Evolutionary conservation across 1,139 yeast species (phyloP).

Genomic region (Pichia sp.): DNA sequence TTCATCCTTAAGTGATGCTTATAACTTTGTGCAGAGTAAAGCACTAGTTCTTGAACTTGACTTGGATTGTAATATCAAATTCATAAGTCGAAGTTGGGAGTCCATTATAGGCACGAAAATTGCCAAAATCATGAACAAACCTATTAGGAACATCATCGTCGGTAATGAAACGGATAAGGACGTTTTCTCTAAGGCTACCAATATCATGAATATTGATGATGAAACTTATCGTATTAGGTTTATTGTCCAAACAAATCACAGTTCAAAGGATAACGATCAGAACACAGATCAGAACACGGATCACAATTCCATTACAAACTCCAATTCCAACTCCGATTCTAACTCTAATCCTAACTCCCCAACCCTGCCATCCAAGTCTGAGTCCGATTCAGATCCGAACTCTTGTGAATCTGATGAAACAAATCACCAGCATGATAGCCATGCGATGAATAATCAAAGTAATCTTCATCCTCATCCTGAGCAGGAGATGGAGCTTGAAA

Average conservation of each 20-base stretch:
- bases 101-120: slow-evolving; percentile 60
- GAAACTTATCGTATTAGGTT: slow-evolving; percentile 73
- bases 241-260: slow-evolving; percentile 45
- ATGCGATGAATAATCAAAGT: too few relatives aligned
- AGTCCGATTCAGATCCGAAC: neutral
- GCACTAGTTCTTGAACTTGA: slow-evolving; percentile 85
- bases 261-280: slow-evolving; percentile 29
- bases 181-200: slow-evolving; percentile 66
- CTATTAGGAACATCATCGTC: slow-evolving; percentile 57
- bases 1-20: neutral
- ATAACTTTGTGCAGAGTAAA: slow-evolving; percentile 41
- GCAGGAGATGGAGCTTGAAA: too few relatives aligned
- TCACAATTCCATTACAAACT: too few relatives aligned
- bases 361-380: neutral
- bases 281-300: too few relatives aligned
- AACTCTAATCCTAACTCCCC: neutral
- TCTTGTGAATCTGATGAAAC: slow-evolving; percentile 10
- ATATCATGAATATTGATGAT: slow-evolving; percentile 66
- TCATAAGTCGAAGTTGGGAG: slow-evolving; percentile 74
- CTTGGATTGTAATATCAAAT: slow-evolving; percentile 68
- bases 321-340: too few relatives aligned
- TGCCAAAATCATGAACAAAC: slow-evolving; percentile 46
- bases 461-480: too few relatives aligned
- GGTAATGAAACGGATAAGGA: slow-evolving; percentile 59
- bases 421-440: too few relatives aligned